Evolutionary conservation across 108 stramenopile species (phyloP), one percentile per base, ranked within the genome.

Genomic region (Stephanodiscus triporus): DNA sequence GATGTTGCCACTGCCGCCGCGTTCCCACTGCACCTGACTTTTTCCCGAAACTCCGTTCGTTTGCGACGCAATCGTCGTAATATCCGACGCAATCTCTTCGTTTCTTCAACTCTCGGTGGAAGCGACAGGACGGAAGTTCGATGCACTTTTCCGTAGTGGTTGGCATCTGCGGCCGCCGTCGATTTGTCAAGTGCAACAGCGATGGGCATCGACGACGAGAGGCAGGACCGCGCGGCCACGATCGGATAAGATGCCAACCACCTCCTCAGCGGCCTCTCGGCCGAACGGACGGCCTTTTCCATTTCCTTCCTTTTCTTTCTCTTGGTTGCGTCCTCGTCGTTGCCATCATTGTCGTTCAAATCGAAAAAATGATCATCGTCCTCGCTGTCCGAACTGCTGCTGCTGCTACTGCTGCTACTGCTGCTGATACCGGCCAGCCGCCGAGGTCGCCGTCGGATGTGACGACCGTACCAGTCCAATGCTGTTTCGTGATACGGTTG

Each of bases 401-500:
- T 43, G 51, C 72, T 73, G 61, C 68, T 63, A 55, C 68, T 70
- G 42, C 68, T 73, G 53, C 72, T 73, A 42, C 68, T 73, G 61
- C 62, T 70, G 34, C 68, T 73, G 10, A 74, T 59, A 11, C 80
- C 80, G 20, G 65, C 66, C 22, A 54, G 68, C 40, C 68, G 67
- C 34, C 73, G 73, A 17, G 68, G 56, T 23, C 67, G 29, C 37
- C 68, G 67, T 20, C 49, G 73, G 2, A 48, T 14, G 60, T 61
- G 50, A 30, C 80, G 51, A 36, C 48, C 16, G 13, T 51, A 72
- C 80, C 80, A 81, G 26, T 69, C 32, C 0, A 38, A 49, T 43
- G 80, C 80, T 22, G 80, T 75, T 42, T 81, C 80, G 19, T 72
- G 64, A 29, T 81, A 81, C 19, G 80, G 80, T 14, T 81, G 54